Evolutionary conservation across 805 yeast genomes (phyloP).

Genomic region (Tanozyma kutaoensis): DNA sequence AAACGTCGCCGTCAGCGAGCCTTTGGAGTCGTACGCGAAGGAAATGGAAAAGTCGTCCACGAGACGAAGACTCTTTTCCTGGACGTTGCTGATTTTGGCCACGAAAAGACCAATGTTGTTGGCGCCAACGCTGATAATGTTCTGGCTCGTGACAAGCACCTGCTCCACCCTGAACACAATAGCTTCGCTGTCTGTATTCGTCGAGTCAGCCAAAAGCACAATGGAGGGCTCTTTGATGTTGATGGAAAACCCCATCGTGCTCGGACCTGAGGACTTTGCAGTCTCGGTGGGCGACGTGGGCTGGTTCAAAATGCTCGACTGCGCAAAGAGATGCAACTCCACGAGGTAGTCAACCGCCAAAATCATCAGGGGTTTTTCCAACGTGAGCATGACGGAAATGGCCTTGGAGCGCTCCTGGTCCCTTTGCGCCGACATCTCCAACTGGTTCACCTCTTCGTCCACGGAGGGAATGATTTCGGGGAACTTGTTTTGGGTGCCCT

Average conservation of each 20-base stretch:
- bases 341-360: constrained; percentile 79
- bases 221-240: constrained; percentile 70
- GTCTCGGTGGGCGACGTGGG: too few species aligned
- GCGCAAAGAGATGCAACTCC: constrained; percentile 56
- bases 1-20: constrained; percentile 43
- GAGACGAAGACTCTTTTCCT: constrained; percentile 52
- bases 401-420: constrained; percentile 22
- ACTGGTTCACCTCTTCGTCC: constrained; percentile 52
- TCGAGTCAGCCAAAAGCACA: constrained; percentile 70
- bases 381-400: constrained; percentile 39
- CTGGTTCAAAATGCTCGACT: constrained; percentile 3
- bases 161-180: constrained; percentile 83
- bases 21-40: constrained; percentile 57
- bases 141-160: constrained; percentile 53
- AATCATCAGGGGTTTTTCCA: constrained; percentile 72
- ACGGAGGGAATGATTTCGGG: constrained; percentile 69
- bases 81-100: constrained; percentile 56
- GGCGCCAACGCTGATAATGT: constrained; percentile 51
- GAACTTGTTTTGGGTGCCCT: constrained; percentile 50
- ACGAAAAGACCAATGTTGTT: constrained; percentile 80
- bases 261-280: constrained; percentile 1
- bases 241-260: constrained; percentile 37
- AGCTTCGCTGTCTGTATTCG: constrained; percentile 61
- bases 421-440: constrained; percentile 40
- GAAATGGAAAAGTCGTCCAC: constrained; percentile 84